phyloP scores from a whole-genome alignment of 441 rosid genomes.

The Populus hybrid region DNA sequence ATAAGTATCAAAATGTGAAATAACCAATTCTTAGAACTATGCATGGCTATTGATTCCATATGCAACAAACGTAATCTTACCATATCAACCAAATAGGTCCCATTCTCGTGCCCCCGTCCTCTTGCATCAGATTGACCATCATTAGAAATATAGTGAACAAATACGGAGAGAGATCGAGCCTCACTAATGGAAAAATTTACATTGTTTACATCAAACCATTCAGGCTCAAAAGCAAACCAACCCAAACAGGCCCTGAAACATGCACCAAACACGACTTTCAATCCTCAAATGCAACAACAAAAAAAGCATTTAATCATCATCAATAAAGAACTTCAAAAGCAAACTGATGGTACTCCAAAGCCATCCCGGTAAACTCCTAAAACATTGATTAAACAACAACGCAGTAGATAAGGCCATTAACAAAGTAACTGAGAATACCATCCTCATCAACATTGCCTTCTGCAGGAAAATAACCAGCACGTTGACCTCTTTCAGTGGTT shows the following conservation, averaged over 20 bases:
- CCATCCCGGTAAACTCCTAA: not conserved
- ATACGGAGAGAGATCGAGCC: constrained; percentile 81
- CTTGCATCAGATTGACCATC: constrained; percentile 70
- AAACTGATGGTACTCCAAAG: not conserved
- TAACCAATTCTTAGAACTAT: not conserved
- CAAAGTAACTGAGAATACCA: not conserved
- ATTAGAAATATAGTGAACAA: constrained; percentile 71
- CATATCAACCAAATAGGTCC: constrained; percentile 50
- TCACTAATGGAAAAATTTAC: constrained; percentile 73
- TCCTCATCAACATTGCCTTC: not conserved
- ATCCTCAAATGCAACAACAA: not conserved
- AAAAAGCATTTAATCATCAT: not conserved
- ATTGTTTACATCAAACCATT: constrained; percentile 71
- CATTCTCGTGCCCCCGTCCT: constrained; percentile 62
- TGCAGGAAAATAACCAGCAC: not conserved
- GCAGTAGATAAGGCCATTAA: not conserved
- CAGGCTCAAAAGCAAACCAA: constrained; percentile 98
- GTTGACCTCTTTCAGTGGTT: not conserved
- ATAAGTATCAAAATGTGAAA: not conserved
- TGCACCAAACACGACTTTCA: constrained; percentile 24
- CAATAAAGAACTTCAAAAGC: not conserved
- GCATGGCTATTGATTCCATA: not conserved
- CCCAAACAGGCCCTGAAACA: constrained; percentile 85
- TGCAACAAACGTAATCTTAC: constrained; percentile 27
- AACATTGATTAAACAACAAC: not conserved